Evolutionary conservation across 2,329 filamentous ascomycete species (phyloP).

Genomic region (Alternaria alternata): DNA sequence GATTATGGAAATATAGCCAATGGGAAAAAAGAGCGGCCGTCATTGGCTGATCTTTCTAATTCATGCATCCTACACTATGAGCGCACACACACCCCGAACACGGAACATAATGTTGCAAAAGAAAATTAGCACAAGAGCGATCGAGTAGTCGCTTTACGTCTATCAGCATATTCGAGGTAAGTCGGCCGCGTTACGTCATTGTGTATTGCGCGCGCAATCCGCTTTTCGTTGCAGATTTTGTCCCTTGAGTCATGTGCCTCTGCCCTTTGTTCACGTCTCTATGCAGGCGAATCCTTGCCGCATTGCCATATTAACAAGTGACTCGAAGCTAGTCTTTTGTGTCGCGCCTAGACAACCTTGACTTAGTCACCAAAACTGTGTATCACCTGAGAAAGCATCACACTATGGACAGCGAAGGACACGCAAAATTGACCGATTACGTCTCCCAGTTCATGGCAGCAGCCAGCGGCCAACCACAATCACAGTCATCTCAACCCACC

Average conservation of each 20-base stretch:
- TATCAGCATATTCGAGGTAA: not conserved
- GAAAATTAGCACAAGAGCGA: not conserved
- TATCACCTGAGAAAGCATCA: not conserved
- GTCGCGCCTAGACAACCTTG: not conserved
- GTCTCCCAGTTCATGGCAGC: constrained; percentile 18
- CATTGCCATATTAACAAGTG: constrained; percentile 30
- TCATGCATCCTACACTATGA: not conserved
- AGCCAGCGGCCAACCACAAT: constrained; percentile 9
- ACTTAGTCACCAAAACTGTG: not conserved
- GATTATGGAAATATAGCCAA: constrained; percentile 19
- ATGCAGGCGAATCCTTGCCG: constrained; percentile 30
- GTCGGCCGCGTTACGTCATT: constrained; percentile 4
- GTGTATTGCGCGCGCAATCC: not conserved
- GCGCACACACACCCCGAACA: not conserved
- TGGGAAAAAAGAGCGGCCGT: constrained; percentile 23
- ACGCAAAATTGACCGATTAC: constrained; percentile 22
- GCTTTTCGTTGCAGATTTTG: constrained; percentile 15
- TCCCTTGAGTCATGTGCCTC: constrained; percentile 32
- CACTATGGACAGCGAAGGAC: constrained; percentile 20
- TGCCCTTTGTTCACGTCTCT: constrained; percentile 28
- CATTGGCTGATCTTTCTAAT: constrained; percentile 14
- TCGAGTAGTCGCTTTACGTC: not conserved
- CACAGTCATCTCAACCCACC: not conserved
- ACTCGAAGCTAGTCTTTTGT: constrained; percentile 18
- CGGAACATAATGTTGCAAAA: not conserved